A percentile compares a stretch with the other conserved stretches of the same genome.
phyloP scores from a whole-genome alignment of 1,284 basidiomycete genomes.

The Cronartium quercuum region DNA sequence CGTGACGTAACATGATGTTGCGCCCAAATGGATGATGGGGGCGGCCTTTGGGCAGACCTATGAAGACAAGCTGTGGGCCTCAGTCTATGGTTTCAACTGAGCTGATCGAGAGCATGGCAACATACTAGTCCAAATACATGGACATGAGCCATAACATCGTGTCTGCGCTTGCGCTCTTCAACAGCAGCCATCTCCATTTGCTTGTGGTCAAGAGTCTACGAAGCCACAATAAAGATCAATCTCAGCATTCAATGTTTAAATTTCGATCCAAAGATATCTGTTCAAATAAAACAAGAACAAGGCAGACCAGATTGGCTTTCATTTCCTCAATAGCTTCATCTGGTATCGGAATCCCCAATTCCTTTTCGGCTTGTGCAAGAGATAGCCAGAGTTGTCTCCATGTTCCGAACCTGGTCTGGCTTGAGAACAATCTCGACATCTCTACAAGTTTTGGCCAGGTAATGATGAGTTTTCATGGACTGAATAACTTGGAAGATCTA shows the following conservation, averaged over 20 bases:
- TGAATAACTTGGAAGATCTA: background rate
- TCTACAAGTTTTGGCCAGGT: background rate
- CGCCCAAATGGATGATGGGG: slow-evolving; percentile 49
- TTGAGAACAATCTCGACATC: slow-evolving; percentile 26
- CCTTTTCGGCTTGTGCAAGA: slow-evolving; percentile 49
- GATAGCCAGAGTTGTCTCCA: slow-evolving; percentile 50
- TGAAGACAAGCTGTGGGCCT: background rate
- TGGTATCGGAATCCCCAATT: slow-evolving; percentile 49
- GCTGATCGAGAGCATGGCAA: background rate
- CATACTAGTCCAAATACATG: slow-evolving; percentile 46
- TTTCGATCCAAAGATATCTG: background rate
- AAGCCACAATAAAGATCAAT: background rate
- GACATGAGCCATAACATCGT: slow-evolving; percentile 51
- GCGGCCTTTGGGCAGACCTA: slow-evolving; percentile 47
- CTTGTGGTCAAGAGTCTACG: slow-evolving; percentile 45
- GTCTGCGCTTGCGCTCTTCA: slow-evolving; percentile 48
- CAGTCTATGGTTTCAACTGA: background rate
- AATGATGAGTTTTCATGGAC: background rate
- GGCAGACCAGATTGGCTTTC: slow-evolving; percentile 45
- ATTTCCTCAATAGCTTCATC: slow-evolving; percentile 49
- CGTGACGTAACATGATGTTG: slow-evolving; percentile 50
- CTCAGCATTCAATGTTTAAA: background rate
- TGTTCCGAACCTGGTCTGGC: slow-evolving; percentile 48
- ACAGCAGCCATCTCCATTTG: slow-evolving; percentile 49
- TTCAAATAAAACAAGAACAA: background rate